Base-by-base conservation (phyloP, 73 alveolate species). In the Urostyla sp. region DNA sequence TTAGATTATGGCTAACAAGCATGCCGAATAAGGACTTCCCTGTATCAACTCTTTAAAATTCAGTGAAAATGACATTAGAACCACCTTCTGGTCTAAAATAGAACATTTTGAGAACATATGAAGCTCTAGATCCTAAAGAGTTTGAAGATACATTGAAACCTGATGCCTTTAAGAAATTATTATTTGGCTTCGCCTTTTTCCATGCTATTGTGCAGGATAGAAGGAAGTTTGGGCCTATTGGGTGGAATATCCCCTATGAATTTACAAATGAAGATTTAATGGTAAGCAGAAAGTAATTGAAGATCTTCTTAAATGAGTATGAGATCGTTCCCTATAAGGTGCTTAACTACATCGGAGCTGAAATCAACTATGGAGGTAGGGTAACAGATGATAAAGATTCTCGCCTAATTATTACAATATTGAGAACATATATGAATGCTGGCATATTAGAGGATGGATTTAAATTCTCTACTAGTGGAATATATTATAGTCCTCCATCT, bases 11-110 rank as follows among this genome's bases (percentile, higher is more conserved):
- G 99, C 80, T 98, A 61, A 98, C 99, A 15, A 94, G 99, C 46
- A 98, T 98, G 99, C 99, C 99, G n/a, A 93, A 96, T 72, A 93
- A 95, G 66, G 88, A 94, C 60, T 98, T 98, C 99, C 99, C 99
- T 0, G 99, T 98, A 30, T 91, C 98, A 43, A 97, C 96, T 8
- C 92, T 98, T 54, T 98, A 98, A 87, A 98, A 98, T 90, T 99
- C 99, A 0, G 99, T 98, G 18, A 98, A 98, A 92, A 98, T 98
- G 97, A 98, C 99, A 26, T 87, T 95, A 45, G 99, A 98, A 75
- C 99, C 99, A 0, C 99, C 99, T 0, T 89, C 94, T 58, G 99
- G 99, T 20, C 93, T 96, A 11, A 92, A 97, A 52, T 87, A 95
- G 60, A 98, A 98, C 85, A 74, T 98, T 69, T 86, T 95, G 60